Evolutionary conservation across 176 grass and related monocot species (phyloP), one percentile per base, ranked within the genome.

Genomic region (Areca catechu): DNA sequence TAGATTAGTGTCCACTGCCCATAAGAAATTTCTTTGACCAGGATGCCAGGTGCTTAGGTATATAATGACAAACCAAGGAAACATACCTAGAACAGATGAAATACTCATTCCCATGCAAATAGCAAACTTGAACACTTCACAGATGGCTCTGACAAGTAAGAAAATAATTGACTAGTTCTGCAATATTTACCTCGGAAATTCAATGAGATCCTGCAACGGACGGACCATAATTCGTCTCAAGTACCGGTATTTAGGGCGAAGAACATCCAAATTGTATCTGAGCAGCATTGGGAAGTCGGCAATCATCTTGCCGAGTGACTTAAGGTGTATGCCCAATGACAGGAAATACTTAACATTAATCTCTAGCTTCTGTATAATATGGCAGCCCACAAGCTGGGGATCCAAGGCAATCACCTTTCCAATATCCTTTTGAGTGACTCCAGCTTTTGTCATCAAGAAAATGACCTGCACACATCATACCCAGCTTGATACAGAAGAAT

Each of bases 201-300:
- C 92, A 0, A 97, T 75, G 16, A 91, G 74, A 77, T 97, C 86
- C 43, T 88, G 60, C 50, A 97, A 61, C 9, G 92, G 92, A 3
- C 86, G 92, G 30, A 91, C 83, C 92, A 97, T 97, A 54, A 97
- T 77, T n/a, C 83, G 83, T 58, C 92, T 84, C 50, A 96, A 75
- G 61, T 96, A 96, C 68, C 60, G 69, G 75, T 96, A 90, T 77
- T 96, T 96, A 16, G 86, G 83, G 24, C 75, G 85, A 15, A 96
- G 65, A 53, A 85, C 52, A 20, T 96, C 86, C 25, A 80, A 67
- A 22, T 85, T 97, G 68, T 97, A 91, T 69, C 92, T 69, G 20
- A 97, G 83, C 56, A 97, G 83, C 16, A 85, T 87, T 21, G 92
- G 92, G 58, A 96, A 96, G 54, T 96, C 78, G 0, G 86, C 80